A percentile compares a stretch with the other conserved stretches of the same genome.
Evolutionary conservation across 495 filamentous ascomycete species (phyloP).

Genomic region (Penicillium desertorum): DNA sequence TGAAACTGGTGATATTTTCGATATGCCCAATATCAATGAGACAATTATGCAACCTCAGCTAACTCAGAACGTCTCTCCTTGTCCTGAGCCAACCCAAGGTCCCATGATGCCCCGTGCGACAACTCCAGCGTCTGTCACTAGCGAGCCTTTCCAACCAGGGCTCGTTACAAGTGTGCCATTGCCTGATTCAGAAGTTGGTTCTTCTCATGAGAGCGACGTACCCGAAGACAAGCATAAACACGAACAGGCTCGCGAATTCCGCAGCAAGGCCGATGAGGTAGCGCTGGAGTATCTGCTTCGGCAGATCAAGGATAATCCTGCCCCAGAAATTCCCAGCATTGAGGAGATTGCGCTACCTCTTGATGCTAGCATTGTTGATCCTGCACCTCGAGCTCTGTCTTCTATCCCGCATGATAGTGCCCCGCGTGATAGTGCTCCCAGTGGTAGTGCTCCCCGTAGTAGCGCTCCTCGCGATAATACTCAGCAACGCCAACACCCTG

Average conservation of each 20-base stretch:
- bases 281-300: background rate
- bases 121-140: too few relatives aligned
- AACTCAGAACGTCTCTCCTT: background rate
- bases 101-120: background rate
- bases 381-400: background rate
- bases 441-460: background rate
- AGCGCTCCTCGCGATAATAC: background rate
- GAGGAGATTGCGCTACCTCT: background rate
- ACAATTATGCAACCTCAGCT: background rate
- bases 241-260: background rate
- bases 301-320: background rate
- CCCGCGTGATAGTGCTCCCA: background rate
- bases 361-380: background rate
- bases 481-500: background rate
- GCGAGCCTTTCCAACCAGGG: background rate
- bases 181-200: background rate
- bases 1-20: background rate
- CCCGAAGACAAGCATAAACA: too few relatives aligned
- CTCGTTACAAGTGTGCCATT: background rate
- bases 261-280: background rate
- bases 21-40: background rate
- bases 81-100: background rate
- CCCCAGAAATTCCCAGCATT: background rate
- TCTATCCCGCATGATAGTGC: background rate
- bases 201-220: background rate